Percentiles rank a stretch among this genome's conserved stretches.
These are phyloP conservation scores for Verticillium tricorpus DNA, from an alignment of 2,329 filamentous ascomycete genomes.

Conservation along the genomic window DNA sequence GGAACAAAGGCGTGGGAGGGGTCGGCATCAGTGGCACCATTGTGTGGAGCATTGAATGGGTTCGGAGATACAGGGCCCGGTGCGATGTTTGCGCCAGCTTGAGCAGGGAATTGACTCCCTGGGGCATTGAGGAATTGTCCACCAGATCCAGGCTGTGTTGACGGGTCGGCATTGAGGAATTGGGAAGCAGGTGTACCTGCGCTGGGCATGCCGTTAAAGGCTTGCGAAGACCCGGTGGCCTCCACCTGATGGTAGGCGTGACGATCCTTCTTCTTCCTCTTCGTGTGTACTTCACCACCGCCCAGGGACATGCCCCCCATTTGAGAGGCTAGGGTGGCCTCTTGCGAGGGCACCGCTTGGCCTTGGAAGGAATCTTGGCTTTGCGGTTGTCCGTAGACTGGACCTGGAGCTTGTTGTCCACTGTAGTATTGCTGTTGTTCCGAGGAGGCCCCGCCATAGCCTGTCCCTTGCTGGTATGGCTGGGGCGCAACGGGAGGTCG, in stretches of 20 bases:
- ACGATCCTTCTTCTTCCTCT: slow-evolving; percentile 88
- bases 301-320: slow-evolving; percentile 74
- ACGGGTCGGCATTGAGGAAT: slow-evolving; percentile 27
- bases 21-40: slow-evolving; percentile 25
- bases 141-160: slow-evolving; percentile 26
- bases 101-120: slow-evolving; percentile 58
- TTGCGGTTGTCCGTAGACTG: slow-evolving; percentile 26
- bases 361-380: slow-evolving; percentile 20
- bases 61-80: slow-evolving; percentile 19
- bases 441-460: slow-evolving; percentile 32
- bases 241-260: slow-evolving; percentile 90
- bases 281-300: slow-evolving; percentile 39
- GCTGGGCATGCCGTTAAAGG: slow-evolving; percentile 65
- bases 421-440: slow-evolving; percentile 21
- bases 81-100: slow-evolving; percentile 41
- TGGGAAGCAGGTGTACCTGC: slow-evolving; percentile 43
- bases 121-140: slow-evolving; percentile 42
- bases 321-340: slow-evolving; percentile 59
- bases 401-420: slow-evolving; percentile 26
- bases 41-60: slow-evolving; percentile 21
- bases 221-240: slow-evolving; percentile 61
- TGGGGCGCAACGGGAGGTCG: slow-evolving; percentile 48
- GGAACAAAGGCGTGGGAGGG: slow-evolving; percentile 44
- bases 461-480: slow-evolving; percentile 44
- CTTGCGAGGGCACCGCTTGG: slow-evolving; percentile 29